Percentiles rank a stretch among this genome's conserved stretches.
These are phyloP conservation scores for Neltuma alba DNA, from an alignment of 306 rosid genomes.

Conservation along the genomic window DNA sequence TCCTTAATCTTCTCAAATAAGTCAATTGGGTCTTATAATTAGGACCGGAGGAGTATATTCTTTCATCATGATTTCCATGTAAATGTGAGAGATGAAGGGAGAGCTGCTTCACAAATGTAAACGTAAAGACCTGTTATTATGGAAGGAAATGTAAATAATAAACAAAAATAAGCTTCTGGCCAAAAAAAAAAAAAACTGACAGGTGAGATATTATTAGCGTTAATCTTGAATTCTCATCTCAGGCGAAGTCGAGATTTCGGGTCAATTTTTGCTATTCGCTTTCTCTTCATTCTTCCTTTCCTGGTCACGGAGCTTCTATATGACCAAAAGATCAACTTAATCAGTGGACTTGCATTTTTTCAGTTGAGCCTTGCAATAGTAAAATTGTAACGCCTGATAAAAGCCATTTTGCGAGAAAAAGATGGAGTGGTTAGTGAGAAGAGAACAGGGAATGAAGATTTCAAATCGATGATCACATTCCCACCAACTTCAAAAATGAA, in stretches of 20 bases:
- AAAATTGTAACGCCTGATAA: background rate
- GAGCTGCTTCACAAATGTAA: background rate
- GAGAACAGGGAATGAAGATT: constrained; percentile 25
- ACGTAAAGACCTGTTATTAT: no score
- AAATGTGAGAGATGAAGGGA: background rate
- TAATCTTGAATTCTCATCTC: background rate
- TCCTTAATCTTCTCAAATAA: no score
- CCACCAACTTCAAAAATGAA: constrained; percentile 1
- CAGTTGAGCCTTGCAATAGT: background rate
- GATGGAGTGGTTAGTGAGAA: background rate
- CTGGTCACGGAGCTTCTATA: background rate
- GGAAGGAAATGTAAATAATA: background rate
- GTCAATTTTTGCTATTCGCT: no score
- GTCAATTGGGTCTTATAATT: no score
- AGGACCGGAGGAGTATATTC: no score
- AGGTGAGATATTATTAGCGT: background rate
- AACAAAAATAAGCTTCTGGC: background rate
- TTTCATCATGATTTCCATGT: background rate
- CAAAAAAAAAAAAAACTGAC: background rate
- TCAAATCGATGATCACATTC: background rate
- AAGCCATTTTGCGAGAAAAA: background rate
- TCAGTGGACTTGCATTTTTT: background rate
- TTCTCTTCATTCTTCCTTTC: background rate
- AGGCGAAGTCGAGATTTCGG: no score
- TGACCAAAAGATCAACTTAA: background rate